Base-by-base conservation (phyloP, 257 asterid genomes). In the Schizonepeta tenuifolia region DNA sequence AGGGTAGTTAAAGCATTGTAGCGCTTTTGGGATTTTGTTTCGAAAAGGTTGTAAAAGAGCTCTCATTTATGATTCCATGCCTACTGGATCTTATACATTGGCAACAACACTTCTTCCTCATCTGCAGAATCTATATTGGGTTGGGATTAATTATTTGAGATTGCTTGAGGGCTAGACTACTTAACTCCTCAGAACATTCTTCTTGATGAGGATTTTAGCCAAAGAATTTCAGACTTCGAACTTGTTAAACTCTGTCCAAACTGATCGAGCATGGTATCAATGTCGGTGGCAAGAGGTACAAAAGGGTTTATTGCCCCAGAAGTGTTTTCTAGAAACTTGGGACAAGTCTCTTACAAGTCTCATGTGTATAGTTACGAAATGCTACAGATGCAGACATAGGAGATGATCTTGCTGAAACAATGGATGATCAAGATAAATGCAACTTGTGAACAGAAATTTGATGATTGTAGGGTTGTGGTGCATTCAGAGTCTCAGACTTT, bases 391-490 rank as follows among this genome's bases (percentile, higher is more conserved):
- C 43, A 1, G 31, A 20, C 13, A 65, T 47, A 21, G 62, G 44
- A 51, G 47, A 2, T 41, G 47, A 8, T 11, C 47, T 8, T 41
- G 14, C 3, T 41, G 14, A 14, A 41, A 41, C 14, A 41, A 41
- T 41, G 14, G 47, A 41, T 41, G 47, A n/a, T n/a, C n/a, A 41
- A 41, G 65, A 31, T 38, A 83, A 41, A 53, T 50, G 6, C 35
- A 70, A 50, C 14, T 33, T 10, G 83, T 69, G 0, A 79, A 22
- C 71, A 59, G 40, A 64, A 81, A 69, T 6, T 14, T 85, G 83
- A 36, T 83, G 0, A 67, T 80, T 5, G 82, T 75, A 49, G 80
- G 86, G 18, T 54, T 81, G 9, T 83, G 87, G 84, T 85, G 90
- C 60, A 74, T 85, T n/a, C 83, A 85, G 66, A 73, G 44, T 87